Evolutionary conservation across 2,329 filamentous ascomycete genomes (phyloP).

Genomic region (Geosmithia morbida): DNA sequence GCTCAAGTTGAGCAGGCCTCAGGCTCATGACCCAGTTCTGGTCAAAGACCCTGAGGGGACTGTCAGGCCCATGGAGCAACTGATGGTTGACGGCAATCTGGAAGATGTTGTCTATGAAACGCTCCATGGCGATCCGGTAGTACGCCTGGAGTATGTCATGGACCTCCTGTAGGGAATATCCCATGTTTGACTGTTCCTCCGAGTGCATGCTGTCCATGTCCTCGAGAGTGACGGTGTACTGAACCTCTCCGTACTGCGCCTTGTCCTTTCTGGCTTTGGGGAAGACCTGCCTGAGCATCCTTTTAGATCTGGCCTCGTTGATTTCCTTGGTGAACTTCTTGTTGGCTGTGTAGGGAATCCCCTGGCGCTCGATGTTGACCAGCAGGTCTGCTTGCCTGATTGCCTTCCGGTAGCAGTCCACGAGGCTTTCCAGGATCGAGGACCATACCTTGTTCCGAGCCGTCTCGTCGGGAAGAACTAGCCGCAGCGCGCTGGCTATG

Average conservation of each 20-base stretch:
- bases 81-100: conserved; percentile 12
- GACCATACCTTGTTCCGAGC: not conserved
- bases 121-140: conserved; percentile 15
- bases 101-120: conserved; percentile 20
- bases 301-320: not conserved
- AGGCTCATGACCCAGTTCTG: conserved; percentile 15
- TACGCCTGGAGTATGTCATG: conserved; percentile 17
- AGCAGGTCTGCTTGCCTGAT: not conserved
- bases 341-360: not conserved
- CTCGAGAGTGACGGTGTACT: not conserved
- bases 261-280: not conserved
- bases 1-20: conserved; percentile 7
- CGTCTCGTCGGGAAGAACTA: conserved; percentile 2
- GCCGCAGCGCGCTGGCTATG: conserved; percentile 8
- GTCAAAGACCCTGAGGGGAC: conserved; percentile 13
- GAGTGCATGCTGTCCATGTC: not conserved
- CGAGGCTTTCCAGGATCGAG: not conserved
- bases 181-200: not conserved
- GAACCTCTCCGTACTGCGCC: not conserved
- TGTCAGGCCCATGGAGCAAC: conserved; percentile 10
- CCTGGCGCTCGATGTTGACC: not conserved
- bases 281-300: not conserved
- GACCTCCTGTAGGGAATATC: conserved; percentile 6
- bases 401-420: not conserved
- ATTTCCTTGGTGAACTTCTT: not conserved